These are phyloP conservation scores for Geotrichum ghanense DNA, from an alignment of 805 yeast genomes.

Conservation along the genomic window DNA sequence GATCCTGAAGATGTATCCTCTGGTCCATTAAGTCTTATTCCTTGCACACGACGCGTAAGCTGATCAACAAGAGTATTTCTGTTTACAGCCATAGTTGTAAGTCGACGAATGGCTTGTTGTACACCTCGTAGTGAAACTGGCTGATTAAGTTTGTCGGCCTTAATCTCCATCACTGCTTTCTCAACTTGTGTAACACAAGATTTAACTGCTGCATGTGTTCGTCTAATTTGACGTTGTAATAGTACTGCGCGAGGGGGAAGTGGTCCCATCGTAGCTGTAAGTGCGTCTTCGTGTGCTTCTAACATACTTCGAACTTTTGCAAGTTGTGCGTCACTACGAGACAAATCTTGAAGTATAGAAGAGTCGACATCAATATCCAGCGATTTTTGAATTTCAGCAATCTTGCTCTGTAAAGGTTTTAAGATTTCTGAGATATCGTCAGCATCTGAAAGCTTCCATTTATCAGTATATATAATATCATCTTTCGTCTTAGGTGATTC, in stretches of 20 bases:
- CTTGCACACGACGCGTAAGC: neutral
- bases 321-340: neutral
- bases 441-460: conserved; percentile 11
- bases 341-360: neutral
- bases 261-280: neutral
- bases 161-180: neutral
- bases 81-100: neutral
- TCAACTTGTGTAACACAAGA: neutral
- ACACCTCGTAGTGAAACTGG: neutral
- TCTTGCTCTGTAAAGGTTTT: neutral
- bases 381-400: neutral
- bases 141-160: neutral
- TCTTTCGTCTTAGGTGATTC: conserved; percentile 1
- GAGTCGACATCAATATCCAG: neutral
- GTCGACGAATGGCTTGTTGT: neutral
- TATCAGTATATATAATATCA: conserved; percentile 7
- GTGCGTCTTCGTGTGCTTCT: neutral
- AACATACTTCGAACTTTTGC: neutral
- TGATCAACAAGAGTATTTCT: neutral
- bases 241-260: neutral
- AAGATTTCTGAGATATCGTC: neutral
- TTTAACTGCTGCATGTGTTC: neutral
- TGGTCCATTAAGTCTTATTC: neutral
- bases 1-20: neutral
- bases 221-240: neutral